Evolutionary conservation across 768 basidiomycete species (phyloP).

Genomic region (Tricholoma flavovirens): DNA sequence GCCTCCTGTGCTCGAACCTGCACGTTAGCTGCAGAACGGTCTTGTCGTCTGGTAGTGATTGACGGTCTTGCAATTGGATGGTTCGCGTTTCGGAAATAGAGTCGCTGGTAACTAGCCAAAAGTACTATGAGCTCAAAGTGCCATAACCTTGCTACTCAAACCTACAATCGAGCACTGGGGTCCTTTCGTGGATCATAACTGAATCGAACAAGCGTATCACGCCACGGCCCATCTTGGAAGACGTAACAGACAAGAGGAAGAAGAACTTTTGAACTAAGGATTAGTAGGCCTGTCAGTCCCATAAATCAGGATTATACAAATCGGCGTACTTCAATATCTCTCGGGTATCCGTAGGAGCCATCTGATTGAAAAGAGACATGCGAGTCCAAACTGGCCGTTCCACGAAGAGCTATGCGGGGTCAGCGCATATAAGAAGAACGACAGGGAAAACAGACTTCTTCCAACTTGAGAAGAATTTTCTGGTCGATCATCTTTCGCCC

Average conservation of each 20-base stretch:
- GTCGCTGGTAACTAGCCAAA: constrained; percentile 71
- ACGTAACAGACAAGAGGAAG: constrained; percentile 81
- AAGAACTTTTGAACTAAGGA: constrained; percentile 67
- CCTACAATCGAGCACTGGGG: constrained; percentile 70
- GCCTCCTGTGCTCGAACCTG: constrained; percentile 36
- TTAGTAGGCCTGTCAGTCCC: constrained; percentile 4
- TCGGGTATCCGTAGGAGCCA: constrained; percentile 58
- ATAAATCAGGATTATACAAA: not conserved
- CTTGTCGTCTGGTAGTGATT: constrained; percentile 63
- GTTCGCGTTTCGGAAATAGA: constrained; percentile 86
- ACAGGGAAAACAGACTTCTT: constrained; percentile 35
- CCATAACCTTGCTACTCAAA: not conserved
- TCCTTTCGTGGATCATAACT: constrained; percentile 87
- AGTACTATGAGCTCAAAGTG: constrained; percentile 1
- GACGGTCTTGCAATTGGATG: constrained; percentile 76
- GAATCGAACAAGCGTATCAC: constrained; percentile 81
- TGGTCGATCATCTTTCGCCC: constrained; percentile 50
- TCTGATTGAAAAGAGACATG: constrained; percentile 79
- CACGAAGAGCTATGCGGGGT: constrained; percentile 50
- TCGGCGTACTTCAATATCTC: constrained; percentile 69
- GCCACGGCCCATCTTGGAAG: constrained; percentile 92
- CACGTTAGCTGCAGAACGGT: constrained; percentile 38
- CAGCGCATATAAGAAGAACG: not conserved
- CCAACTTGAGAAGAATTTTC: constrained; percentile 47
- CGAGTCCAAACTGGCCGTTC: constrained; percentile 87